These are phyloP conservation scores for Pythium scleroteichum DNA, from an alignment of 352 stramenopile species.

Conservation along the genomic window DNA sequence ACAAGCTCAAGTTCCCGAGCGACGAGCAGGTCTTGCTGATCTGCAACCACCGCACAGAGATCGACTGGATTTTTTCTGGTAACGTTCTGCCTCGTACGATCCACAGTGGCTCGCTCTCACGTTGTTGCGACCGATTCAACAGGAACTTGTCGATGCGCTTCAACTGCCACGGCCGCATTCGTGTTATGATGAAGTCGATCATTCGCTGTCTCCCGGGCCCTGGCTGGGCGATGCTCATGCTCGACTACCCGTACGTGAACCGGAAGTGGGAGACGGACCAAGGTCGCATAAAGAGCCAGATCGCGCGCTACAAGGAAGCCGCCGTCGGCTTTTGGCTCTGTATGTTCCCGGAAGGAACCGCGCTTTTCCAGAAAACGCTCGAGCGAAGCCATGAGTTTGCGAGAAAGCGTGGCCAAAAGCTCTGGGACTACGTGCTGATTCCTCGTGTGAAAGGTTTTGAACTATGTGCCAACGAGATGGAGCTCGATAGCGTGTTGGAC, in stretches of 20 bases:
- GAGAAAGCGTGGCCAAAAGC: conserved; percentile 38
- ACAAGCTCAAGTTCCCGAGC: conserved; percentile 38
- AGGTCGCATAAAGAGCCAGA: conserved; percentile 40
- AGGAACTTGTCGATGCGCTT: conserved; percentile 64
- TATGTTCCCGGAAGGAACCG: conserved; percentile 83
- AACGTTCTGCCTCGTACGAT: conserved; percentile 1
- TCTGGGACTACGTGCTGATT: conserved; percentile 71
- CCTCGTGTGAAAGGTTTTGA: conserved; percentile 69
- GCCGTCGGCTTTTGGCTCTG: conserved; percentile 54
- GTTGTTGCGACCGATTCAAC: too few relatives aligned
- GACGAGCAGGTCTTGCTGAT: conserved; percentile 62
- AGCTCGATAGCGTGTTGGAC: conserved; percentile 71
- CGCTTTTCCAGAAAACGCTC: conserved; percentile 69
- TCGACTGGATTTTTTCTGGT: conserved; percentile 86
- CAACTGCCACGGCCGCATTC: conserved; percentile 65
- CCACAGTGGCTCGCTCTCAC: too few relatives aligned
- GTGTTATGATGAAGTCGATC: conserved; percentile 78
- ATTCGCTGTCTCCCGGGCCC: conserved; percentile 62
- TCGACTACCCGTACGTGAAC: conserved; percentile 75
- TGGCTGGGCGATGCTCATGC: conserved; percentile 67
- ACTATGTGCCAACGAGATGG: conserved; percentile 61
- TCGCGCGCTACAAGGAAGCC: conserved; percentile 56
- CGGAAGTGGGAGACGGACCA: conserved; percentile 73
- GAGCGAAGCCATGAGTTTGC: conserved; percentile 63
- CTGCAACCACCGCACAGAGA: conserved; percentile 78